Percentiles rank a stretch among this genome's conserved stretches.
Evolutionary conservation across 192 early-diverging fungal genomes (phyloP).

Genomic region (Fimicolochytrium jonesii): DNA sequence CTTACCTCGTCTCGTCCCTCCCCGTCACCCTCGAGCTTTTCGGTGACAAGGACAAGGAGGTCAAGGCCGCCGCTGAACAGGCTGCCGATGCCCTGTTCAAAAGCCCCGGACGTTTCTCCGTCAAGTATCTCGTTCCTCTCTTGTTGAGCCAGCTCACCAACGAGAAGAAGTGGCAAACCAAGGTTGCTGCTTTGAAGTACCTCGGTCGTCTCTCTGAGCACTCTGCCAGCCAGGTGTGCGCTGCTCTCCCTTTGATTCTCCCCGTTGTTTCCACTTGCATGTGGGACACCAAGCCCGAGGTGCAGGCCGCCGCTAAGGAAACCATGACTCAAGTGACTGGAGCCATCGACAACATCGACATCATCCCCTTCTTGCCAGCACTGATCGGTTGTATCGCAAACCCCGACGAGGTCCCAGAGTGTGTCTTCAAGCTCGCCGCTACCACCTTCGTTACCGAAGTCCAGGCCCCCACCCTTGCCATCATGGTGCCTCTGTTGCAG

Average conservation of each 20-base stretch:
- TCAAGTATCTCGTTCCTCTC: constrained; percentile 57
- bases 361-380: constrained; percentile 70
- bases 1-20: constrained; percentile 61
- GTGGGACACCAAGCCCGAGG: constrained; percentile 80
- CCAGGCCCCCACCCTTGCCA: constrained; percentile 70
- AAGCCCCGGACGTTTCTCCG: constrained; percentile 36
- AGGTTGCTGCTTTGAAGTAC: constrained; percentile 50
- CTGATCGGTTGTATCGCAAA: constrained; percentile 69
- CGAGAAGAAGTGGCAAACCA: constrained; percentile 74
- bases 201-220: constrained; percentile 41
- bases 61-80: constrained; percentile 36
- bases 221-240: constrained; percentile 44
- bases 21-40: constrained; percentile 55
- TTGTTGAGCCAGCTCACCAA: constrained; percentile 65
- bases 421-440: constrained; percentile 71
- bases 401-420: constrained; percentile 74
- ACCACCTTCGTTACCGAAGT: constrained; percentile 74
- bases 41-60: constrained; percentile 48
- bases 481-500: constrained; percentile 71
- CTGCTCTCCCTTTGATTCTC: constrained; percentile 54
- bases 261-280: constrained; percentile 70
- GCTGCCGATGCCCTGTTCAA: constrained; percentile 44
- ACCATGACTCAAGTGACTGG: constrained; percentile 65
- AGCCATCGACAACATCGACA: constrained; percentile 74
- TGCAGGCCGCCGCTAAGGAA: constrained; percentile 58